Conservation (phyloP, 2,329 filamentous ascomycete species). For the Botrytis fragariae region DNA sequence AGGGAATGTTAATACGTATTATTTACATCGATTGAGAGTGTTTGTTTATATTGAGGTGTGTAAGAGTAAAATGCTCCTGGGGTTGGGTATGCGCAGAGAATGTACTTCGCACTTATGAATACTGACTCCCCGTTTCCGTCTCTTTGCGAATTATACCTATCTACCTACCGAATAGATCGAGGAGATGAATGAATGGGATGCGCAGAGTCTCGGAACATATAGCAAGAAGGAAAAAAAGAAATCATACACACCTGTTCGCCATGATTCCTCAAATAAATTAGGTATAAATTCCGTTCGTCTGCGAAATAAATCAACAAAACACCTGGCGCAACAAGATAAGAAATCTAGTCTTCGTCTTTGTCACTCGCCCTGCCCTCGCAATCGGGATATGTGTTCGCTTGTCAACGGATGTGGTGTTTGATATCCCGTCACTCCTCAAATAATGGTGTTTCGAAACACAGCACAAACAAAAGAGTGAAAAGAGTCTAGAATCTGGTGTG, state of each 20-base stretch:
- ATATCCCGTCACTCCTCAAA: background rate
- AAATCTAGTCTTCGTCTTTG: background rate
- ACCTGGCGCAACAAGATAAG: background rate
- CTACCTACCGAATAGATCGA: background rate
- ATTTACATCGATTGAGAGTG: background rate
- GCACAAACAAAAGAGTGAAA: background rate
- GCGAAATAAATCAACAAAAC: background rate
- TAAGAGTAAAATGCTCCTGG: background rate
- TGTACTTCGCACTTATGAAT: background rate
- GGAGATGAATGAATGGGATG: background rate
- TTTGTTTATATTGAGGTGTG: background rate
- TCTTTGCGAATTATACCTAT: background rate
- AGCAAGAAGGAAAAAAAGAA: background rate
- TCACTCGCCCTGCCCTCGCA: background rate
- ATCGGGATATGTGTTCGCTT: constrained; percentile 11
- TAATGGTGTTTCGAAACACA: constrained; percentile 3
- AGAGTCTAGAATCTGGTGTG: background rate
- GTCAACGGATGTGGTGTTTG: background rate
- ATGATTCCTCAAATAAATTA: background rate
- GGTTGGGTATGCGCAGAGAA: background rate
- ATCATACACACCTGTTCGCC: constrained; percentile 10
- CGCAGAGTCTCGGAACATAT: background rate
- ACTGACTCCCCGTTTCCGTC: background rate
- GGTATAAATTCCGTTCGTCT: background rate
- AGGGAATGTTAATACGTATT: background rate